Conservation (phyloP, 768 basidiomycete species). For the Rhodotorula toruloides region DNA sequence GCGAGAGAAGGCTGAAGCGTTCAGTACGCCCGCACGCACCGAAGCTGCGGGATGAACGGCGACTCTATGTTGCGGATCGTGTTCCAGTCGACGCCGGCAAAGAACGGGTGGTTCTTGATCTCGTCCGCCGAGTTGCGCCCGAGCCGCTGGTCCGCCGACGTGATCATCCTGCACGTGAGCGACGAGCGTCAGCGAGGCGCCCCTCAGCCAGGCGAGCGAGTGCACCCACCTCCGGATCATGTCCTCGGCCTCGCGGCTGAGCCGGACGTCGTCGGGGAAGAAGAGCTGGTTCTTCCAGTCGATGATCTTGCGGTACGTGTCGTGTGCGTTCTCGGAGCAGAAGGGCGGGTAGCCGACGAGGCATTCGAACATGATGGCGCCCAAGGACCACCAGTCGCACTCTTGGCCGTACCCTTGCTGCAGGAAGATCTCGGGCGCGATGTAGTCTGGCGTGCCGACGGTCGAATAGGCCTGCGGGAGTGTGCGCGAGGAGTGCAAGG, state of each 20-base stretch:
- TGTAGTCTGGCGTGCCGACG: conserved; percentile 93
- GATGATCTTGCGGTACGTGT: conserved; percentile 96
- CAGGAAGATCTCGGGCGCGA: conserved; percentile 93
- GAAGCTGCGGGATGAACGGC: conserved; percentile 89
- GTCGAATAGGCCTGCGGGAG: conserved; percentile 81
- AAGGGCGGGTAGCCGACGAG: conserved; percentile 92
- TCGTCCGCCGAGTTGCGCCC: conserved; percentile 59
- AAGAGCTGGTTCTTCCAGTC: conserved; percentile 80
- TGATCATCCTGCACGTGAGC: conserved; percentile 57
- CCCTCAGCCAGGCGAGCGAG: not conserved
- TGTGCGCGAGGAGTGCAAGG: not conserved
- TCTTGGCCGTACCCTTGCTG: conserved; percentile 97
- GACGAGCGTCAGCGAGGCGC: not conserved
- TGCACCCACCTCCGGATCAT: conserved; percentile 67
- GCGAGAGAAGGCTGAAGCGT: not conserved
- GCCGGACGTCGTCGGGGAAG: conserved; percentile 90
- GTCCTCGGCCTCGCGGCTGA: conserved; percentile 86
- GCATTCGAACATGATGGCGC: conserved; percentile 98
- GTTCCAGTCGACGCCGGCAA: conserved; percentile 89
- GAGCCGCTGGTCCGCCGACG: conserved; percentile 70
- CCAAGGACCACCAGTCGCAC: conserved; percentile 99
- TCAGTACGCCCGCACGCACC: conserved; percentile 17
- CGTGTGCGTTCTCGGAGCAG: conserved; percentile 92
- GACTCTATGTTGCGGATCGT: conserved; percentile 81
- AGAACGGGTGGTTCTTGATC: conserved; percentile 86